Percentiles rank a stretch among this genome's conserved stretches.
Conservation (phyloP, 2,329 filamentous ascomycete genomes). For the Sodiomyces alkalinus region DNA sequence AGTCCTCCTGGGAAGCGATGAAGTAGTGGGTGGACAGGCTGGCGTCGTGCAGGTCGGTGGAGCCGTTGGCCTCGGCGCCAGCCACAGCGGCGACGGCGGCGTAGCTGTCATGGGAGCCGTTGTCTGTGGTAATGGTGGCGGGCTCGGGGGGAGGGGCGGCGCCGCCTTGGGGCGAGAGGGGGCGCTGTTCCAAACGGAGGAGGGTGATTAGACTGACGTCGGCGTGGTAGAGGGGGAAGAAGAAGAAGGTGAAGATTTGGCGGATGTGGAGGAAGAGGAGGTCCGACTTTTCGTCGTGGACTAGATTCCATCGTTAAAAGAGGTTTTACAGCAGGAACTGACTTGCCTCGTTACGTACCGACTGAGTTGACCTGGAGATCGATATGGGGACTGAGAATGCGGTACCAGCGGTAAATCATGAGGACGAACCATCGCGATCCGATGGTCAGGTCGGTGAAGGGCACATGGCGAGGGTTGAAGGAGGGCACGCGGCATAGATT, state of each 20-base stretch:
- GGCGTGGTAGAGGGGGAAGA: conserved; percentile 59
- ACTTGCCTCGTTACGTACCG: conserved; percentile 19
- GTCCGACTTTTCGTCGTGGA: conserved; percentile 8
- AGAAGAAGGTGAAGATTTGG: conserved; percentile 65
- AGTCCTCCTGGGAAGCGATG: conserved; percentile 62
- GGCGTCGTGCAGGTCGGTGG: no score
- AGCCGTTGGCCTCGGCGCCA: conserved; percentile 9
- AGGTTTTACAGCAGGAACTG: neutral
- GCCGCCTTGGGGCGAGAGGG: conserved; percentile 13
- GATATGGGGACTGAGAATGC: conserved; percentile 64
- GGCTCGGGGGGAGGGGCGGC: conserved; percentile 6
- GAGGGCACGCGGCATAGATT: conserved; percentile 59
- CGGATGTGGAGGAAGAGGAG: conserved; percentile 60
- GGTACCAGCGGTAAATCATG: conserved; percentile 70
- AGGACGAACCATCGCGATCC: conserved; percentile 53
- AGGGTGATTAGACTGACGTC: conserved; percentile 54
- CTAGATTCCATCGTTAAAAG: conserved; percentile 1
- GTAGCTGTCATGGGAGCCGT: conserved; percentile 5
- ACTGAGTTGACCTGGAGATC: conserved; percentile 47
- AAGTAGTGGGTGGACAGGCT: conserved; percentile 40
- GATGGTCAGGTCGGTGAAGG: conserved; percentile 20
- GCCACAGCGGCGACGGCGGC: conserved; percentile 7
- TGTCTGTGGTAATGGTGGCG: conserved; percentile 6
- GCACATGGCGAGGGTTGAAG: conserved; percentile 26
- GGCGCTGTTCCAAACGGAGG: conserved; percentile 39